A percentile compares a stretch with the other conserved stretches of the same genome.
These are phyloP conservation scores for Colletotrichum tanaceti DNA, from an alignment of 2,329 filamentous ascomycete genomes.

Conservation along the genomic window DNA sequence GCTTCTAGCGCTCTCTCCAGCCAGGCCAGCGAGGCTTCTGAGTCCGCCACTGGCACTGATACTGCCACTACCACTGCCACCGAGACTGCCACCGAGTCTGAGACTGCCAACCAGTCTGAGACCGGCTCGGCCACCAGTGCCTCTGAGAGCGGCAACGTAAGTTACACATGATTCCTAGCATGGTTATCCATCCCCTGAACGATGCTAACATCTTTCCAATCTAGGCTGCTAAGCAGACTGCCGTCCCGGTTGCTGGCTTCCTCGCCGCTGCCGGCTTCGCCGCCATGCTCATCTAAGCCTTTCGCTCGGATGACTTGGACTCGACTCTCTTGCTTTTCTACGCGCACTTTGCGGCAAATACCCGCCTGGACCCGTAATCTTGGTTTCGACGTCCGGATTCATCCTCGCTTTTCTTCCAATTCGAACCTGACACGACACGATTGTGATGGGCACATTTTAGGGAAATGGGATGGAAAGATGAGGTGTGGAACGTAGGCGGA, in stretches of 20 bases:
- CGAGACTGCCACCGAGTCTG: slow-evolving; percentile 2
- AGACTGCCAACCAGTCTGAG: slow-evolving; percentile 10
- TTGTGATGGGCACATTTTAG: slow-evolving; percentile 34
- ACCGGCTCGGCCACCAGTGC: slow-evolving; percentile 30
- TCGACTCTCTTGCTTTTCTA: slow-evolving; percentile 39
- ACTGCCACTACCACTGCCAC: slow-evolving; percentile 18
- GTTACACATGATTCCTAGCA: slow-evolving; percentile 18
- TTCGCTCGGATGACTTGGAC: slow-evolving; percentile 7
- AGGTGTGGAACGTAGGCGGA: slow-evolving; percentile 25
- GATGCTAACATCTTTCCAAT: slow-evolving; percentile 8
- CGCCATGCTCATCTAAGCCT: slow-evolving; percentile 59
- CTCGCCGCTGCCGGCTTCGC: slow-evolving; percentile 63
- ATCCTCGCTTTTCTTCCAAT: slow-evolving; percentile 42
- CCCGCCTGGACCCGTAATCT: slow-evolving; percentile 50
- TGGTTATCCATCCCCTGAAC: neutral
- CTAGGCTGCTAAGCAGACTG: slow-evolving; percentile 49
- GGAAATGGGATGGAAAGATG: slow-evolving; percentile 22
- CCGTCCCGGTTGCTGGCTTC: slow-evolving; percentile 57
- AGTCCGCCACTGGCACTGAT: slow-evolving; percentile 34
- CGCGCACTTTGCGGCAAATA: slow-evolving; percentile 57
- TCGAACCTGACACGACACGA: slow-evolving; percentile 20
- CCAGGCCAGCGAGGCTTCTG: slow-evolving; percentile 37
- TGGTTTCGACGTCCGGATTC: slow-evolving; percentile 38
- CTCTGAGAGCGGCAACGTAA: slow-evolving; percentile 43
- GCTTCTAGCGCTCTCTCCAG: slow-evolving; percentile 43